These are phyloP conservation scores for Sugiyamaella castrensis DNA, from an alignment of 1,139 yeast species.

Conservation along the genomic window DNA sequence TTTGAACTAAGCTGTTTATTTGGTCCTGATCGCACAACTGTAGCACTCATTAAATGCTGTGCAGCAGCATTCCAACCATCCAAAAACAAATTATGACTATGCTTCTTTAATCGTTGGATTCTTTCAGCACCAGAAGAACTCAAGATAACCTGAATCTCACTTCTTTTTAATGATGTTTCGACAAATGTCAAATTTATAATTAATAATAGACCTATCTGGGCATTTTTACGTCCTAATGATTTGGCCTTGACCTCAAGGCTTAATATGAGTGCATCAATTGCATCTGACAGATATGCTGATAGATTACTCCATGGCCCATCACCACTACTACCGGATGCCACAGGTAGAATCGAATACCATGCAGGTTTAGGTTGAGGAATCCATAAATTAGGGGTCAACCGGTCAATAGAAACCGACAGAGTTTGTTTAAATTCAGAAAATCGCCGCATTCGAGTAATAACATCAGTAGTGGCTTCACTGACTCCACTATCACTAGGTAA, in stretches of 20 bases:
- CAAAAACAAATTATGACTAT: slow-evolving; percentile 71
- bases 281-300: slow-evolving; percentile 66
- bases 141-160: slow-evolving; percentile 53
- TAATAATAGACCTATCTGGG: slow-evolving; percentile 62
- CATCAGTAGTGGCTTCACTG: slow-evolving; percentile 66
- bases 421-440: slow-evolving; percentile 61
- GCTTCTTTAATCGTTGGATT: slow-evolving; percentile 64
- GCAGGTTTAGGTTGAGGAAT: slow-evolving; percentile 45
- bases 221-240: slow-evolving; percentile 35
- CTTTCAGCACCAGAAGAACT: slow-evolving; percentile 67
- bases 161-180: slow-evolving; percentile 68
- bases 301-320: slow-evolving; percentile 49
- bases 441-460: slow-evolving; percentile 59
- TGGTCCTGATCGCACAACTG: slow-evolving; percentile 28
- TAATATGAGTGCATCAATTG: slow-evolving; percentile 68
- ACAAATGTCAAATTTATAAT: slow-evolving; percentile 69
- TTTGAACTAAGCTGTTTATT: slow-evolving; percentile 42
- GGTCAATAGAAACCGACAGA: slow-evolving; percentile 50
- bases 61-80: slow-evolving; percentile 85
- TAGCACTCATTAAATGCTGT: slow-evolving; percentile 57
- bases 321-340: slow-evolving; percentile 34
- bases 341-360: slow-evolving; percentile 26
- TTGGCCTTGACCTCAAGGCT: slow-evolving; percentile 57
- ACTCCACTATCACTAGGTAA: slow-evolving; percentile 63
- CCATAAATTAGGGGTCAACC: slow-evolving; percentile 65